Conservation (phyloP, 192 early-diverging fungal species). For the Rhizophagus sp. region DNA sequence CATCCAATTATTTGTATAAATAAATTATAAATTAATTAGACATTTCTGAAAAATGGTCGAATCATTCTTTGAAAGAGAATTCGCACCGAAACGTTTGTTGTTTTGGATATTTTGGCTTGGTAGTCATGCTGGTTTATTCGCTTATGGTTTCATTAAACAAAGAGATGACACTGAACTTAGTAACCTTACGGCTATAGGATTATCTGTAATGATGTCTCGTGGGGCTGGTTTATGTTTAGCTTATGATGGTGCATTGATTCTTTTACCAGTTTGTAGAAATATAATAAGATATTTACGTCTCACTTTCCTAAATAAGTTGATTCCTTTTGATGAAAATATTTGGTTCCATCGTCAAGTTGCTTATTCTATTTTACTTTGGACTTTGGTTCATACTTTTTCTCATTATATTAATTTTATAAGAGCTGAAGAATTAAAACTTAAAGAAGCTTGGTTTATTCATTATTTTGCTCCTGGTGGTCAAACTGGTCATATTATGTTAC, state of each 20-base stretch:
- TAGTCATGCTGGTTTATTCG: slow-evolving; percentile 45
- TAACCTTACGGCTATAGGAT: slow-evolving; percentile 51
- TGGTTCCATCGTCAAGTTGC: slow-evolving; percentile 75
- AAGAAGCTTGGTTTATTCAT: slow-evolving; percentile 18
- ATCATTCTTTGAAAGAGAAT: slow-evolving; percentile 18
- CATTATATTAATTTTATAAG: slow-evolving; percentile 61
- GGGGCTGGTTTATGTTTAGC: slow-evolving; percentile 59
- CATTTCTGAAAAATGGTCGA: neutral
- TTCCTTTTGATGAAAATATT: slow-evolving; percentile 76
- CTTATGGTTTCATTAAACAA: slow-evolving; percentile 56
- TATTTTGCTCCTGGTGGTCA: slow-evolving; percentile 50
- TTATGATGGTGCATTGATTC: slow-evolving; percentile 53
- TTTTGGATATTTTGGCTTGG: slow-evolving; percentile 36
- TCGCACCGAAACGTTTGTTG: slow-evolving; percentile 10
- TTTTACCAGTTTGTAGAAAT: slow-evolving; percentile 66
- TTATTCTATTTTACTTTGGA: slow-evolving; percentile 64
- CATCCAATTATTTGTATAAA: no score
- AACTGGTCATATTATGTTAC: slow-evolving; percentile 70
- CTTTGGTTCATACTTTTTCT: slow-evolving; percentile 56
- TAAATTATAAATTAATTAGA: no score
- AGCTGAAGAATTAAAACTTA: slow-evolving; percentile 20
- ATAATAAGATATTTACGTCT: slow-evolving; percentile 54
- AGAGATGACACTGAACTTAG: slow-evolving; percentile 48
- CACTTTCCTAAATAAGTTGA: slow-evolving; percentile 56
- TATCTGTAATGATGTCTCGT: slow-evolving; percentile 54